Evolutionary conservation across 1,284 basidiomycete species (phyloP).

Genomic region (Ustilago vetiveriae): DNA sequence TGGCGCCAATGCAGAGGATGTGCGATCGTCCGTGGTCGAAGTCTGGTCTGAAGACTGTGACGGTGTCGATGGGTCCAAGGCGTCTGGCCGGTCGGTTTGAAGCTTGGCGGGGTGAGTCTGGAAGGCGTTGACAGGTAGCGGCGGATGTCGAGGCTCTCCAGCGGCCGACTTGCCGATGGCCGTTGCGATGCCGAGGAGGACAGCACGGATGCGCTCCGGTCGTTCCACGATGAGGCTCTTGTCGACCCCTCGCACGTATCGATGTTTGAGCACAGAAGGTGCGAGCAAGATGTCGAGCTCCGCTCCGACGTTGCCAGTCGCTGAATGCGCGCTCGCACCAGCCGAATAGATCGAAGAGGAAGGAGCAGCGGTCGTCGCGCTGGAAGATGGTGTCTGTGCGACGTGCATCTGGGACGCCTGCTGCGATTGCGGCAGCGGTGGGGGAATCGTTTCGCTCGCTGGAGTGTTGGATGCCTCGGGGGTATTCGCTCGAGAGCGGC

Average conservation of each 20-base stretch:
- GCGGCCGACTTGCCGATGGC: slow-evolving; percentile 35
- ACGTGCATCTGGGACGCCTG: not conserved
- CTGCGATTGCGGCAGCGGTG: not conserved
- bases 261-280: slow-evolving; percentile 59
- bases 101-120: slow-evolving; percentile 4
- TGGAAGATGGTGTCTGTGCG: slow-evolving; percentile 1
- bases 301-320: too few species aligned
- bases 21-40: too few species aligned
- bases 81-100: not conserved
- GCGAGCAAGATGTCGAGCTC: slow-evolving; percentile 59
- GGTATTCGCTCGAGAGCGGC: slow-evolving; percentile 39
- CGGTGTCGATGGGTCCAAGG: not conserved
- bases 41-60: not conserved
- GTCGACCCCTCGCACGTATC: slow-evolving; percentile 62
- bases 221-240: slow-evolving; percentile 63
- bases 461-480: slow-evolving; percentile 34
- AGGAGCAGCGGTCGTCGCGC: too few species aligned
- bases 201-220: slow-evolving; percentile 63
- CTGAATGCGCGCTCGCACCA: not conserved
- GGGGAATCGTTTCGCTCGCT: slow-evolving; percentile 1
- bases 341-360: too few species aligned
- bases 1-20: not conserved
- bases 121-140: slow-evolving; percentile 6
- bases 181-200: slow-evolving; percentile 56
- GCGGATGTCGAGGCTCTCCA: slow-evolving; percentile 7